Evolutionary conservation across 495 filamentous ascomycete species (phyloP).

Genomic region (Coniosporium apollinis): DNA sequence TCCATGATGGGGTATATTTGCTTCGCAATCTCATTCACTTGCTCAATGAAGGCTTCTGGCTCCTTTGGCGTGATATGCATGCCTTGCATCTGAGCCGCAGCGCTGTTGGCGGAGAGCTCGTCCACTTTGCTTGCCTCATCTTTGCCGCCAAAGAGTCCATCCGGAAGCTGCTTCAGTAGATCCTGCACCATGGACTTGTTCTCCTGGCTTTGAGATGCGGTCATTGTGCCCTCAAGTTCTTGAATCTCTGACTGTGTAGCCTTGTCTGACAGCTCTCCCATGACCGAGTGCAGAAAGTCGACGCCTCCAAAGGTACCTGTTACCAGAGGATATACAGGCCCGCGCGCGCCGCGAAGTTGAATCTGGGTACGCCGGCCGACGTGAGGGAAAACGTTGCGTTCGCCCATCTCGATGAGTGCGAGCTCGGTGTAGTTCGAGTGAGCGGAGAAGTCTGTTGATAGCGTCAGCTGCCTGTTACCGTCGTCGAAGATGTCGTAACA

Average conservation of each 20-base stretch:
- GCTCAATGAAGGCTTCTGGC: constrained; percentile 55
- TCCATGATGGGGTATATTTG: constrained; percentile 74
- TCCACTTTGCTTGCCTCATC: constrained; percentile 52
- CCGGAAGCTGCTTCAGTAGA: constrained; percentile 60
- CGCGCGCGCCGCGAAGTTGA: constrained; percentile 42
- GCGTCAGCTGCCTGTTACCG: too few species aligned
- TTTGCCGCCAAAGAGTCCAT: constrained; percentile 52
- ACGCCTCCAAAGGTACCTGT: constrained; percentile 79
- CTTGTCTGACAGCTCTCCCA: constrained; percentile 80
- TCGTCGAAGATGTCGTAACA: too few species aligned
- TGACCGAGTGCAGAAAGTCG: constrained; percentile 72
- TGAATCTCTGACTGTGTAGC: constrained; percentile 73
- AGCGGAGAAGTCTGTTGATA: constrained; percentile 79
- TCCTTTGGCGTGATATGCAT: constrained; percentile 50
- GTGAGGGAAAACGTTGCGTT: constrained; percentile 65
- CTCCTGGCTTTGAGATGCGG: constrained; percentile 33
- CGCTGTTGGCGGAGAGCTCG: constrained; percentile 28
- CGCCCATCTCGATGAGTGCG: constrained; percentile 68
- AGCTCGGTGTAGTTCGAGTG: constrained; percentile 86
- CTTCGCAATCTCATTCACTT: constrained; percentile 46
- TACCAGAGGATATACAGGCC: constrained; percentile 56
- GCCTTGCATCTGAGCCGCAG: constrained; percentile 46
- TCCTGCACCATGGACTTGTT: constrained; percentile 53
- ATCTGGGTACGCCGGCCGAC: constrained; percentile 56
- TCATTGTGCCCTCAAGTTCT: constrained; percentile 60